Conservation (phyloP, 768 basidiomycete genomes). For the Arthromyces matolae region DNA sequence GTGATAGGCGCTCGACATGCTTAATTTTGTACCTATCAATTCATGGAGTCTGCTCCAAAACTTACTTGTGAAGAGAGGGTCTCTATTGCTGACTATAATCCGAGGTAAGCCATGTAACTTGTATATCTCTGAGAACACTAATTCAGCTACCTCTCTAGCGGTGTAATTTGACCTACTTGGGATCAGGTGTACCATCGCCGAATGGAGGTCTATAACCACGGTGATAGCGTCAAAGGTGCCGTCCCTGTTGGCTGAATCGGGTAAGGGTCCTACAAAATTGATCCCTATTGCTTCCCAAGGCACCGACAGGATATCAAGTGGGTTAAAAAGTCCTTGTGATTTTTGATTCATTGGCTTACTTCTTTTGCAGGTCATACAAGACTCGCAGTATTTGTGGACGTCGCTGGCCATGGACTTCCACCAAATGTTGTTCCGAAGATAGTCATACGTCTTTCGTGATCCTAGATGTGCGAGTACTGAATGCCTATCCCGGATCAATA, state of each 20-base stretch:
- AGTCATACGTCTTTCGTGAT: too few species aligned
- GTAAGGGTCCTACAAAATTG: constrained; percentile 11
- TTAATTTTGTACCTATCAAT: too few species aligned
- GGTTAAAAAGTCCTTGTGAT: constrained; percentile 17
- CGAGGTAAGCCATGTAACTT: constrained; percentile 25
- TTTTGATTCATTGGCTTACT: constrained; percentile 15
- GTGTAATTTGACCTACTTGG: constrained; percentile 8
- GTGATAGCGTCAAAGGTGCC: constrained; percentile 19
- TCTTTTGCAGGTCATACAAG: constrained; percentile 14
- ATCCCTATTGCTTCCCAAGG: constrained; percentile 16
- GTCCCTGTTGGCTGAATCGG: constrained; percentile 16
- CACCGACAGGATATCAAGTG: neutral
- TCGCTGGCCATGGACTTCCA: too few species aligned
- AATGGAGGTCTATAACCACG: constrained; percentile 17
- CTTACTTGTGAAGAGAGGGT: constrained; percentile 8
- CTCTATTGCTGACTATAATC: constrained; percentile 16
- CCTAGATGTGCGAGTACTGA: too few species aligned
- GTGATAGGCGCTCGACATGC: constrained; percentile 28
- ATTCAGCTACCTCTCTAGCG: too few species aligned
- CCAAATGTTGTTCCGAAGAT: too few species aligned
- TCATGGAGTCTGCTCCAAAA: too few species aligned
- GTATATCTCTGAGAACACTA: too few species aligned
- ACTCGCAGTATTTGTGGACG: too few species aligned
- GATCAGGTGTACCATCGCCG: constrained; percentile 15
- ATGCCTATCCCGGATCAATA: too few species aligned